Base-by-base conservation (phyloP, 208 protist genomes). In the Histomonas meleagridis region DNA sequence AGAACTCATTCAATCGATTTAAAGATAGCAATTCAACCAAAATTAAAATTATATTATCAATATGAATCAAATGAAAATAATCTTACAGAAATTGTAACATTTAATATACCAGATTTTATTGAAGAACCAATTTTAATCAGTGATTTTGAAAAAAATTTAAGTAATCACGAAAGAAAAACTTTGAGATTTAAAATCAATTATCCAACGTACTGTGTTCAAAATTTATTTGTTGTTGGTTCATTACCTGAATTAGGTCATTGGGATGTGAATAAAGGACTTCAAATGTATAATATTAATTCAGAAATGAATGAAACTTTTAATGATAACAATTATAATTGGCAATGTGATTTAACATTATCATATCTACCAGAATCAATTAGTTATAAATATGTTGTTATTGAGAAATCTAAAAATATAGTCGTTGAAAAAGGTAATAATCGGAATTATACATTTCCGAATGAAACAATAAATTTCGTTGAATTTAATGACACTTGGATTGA, bases 101-200 rank as follows among this genome's bases (percentile, higher is more conserved):
- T n/a, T n/a, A n/a, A n/a, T n/a, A n/a, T n/a, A n/a, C n/a, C n/a
- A n/a, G n/a, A n/a, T n/a, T n/a, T n/a, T n/a, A n/a, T n/a, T n/a
- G n/a, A n/a, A n/a, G 35, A 81, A 18, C 70, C 70, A 28, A 4
- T 81, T n/a, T 35, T 46, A 51, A 81, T 81, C 7, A 46, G 26
- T 23, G 70, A 81, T 10, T 46, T 43, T 46, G 70, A 81, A 81
- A 35, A 9, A 18, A 48, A 5, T 23, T 21, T 4, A 76, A 14
- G 5, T 46, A 35, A 35, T 10, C n/a, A n/a, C n/a, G n/a, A n/a
- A n/a, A n/a, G n/a, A n/a, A n/a, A n/a, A n/a, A 51, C 60, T 3
- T 32, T 65, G 16, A 18, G 70, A 81, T 81, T 81, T 23, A 81
- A 81, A 81, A 81, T 81, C n/a, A 81, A 51, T 51, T 81, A 81